A percentile compares a stretch with the other conserved stretches of the same genome.
These are phyloP conservation scores for Xylariaceae sp. DNA, from an alignment of 2,329 filamentous ascomycete species.

Conservation along the genomic window DNA sequence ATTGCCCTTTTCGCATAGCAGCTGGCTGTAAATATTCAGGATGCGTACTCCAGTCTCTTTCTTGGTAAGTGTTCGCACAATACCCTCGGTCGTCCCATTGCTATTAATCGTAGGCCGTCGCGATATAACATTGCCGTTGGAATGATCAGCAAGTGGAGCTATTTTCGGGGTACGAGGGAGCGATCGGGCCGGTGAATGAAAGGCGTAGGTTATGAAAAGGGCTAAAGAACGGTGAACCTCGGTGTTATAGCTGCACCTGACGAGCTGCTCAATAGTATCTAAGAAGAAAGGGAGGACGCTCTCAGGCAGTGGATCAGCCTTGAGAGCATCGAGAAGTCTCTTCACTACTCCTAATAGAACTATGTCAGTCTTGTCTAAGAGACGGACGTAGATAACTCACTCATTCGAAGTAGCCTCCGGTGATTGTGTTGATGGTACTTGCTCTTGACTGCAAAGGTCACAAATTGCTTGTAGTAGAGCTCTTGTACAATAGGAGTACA, in stretches of 20 bases:
- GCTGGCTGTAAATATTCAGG: constrained; percentile 76
- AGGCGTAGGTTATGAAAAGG: constrained; percentile 90
- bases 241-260: constrained; percentile 80
- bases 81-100: constrained; percentile 40
- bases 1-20: constrained; percentile 78
- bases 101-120: constrained; percentile 49
- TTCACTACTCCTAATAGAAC: constrained; percentile 77
- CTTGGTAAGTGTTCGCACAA: constrained; percentile 59
- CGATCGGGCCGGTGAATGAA: constrained; percentile 66
- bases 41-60: constrained; percentile 77
- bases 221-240: constrained; percentile 87
- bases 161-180: constrained; percentile 60
- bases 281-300: constrained; percentile 80
- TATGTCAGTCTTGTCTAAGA: constrained; percentile 28
- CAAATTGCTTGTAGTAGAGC: constrained; percentile 92
- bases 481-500: constrained; percentile 79
- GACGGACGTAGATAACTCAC: constrained; percentile 58
- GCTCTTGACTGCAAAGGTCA: constrained; percentile 86
- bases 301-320: constrained; percentile 77
- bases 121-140: constrained; percentile 50
- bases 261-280: constrained; percentile 77
- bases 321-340: constrained; percentile 86
- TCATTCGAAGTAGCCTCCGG: constrained; percentile 85
- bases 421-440: constrained; percentile 93
- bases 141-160: constrained; percentile 47